Base-by-base conservation (phyloP, 257 asterid species). In the Lycium ferocissimum region DNA sequence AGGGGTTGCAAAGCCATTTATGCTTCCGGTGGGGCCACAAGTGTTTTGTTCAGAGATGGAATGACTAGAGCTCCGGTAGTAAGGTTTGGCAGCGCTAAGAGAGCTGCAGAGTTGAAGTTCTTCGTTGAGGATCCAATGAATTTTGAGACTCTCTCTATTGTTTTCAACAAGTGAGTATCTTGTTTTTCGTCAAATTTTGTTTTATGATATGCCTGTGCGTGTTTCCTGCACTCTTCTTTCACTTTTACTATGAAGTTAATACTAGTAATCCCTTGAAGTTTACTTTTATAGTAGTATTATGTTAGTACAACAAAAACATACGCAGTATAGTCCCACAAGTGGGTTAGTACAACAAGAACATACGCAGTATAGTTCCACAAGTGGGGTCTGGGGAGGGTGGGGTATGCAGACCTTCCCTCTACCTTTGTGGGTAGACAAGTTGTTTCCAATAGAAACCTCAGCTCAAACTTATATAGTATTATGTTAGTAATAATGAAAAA, bases 61-160 rank as follows among this genome's bases (percentile, higher is more conserved):
- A 90, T 91, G 94, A 91, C 92, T 0, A 91, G 94, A 66, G 94
- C 94, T 79, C 94, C 94, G 2, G 92, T 91, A 35, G 92, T 91
- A 15, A 88, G 94, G 72, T 91, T 91, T 40, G 86, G 84, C 76
- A 87, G 89, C 1, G 92, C 94, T 38, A 89, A 86, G 73, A 86
- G 91, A 79, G 94, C 94, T 9, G 89, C 92, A 0, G 91, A 92
- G 37, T 82, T 92, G 86, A 92, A 89, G 84, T 85, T 92, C 70
- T 90, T 81, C 86, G 33, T 92, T 86, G 95, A 92, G 88, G 90
- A 90, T 84, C 90, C 89, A 4, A 1, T 40, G 71, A 90, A 92
- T 80, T 92, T 88, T 10, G 92, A 89, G 20, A 89, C 91, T 17
- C 82, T 92, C 15, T 79, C 93, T 11, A 83, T 82, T 38, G 87